Evolutionary conservation across 495 filamentous ascomycete genomes (phyloP).

Genomic region (Penicillium bovifimosum): DNA sequence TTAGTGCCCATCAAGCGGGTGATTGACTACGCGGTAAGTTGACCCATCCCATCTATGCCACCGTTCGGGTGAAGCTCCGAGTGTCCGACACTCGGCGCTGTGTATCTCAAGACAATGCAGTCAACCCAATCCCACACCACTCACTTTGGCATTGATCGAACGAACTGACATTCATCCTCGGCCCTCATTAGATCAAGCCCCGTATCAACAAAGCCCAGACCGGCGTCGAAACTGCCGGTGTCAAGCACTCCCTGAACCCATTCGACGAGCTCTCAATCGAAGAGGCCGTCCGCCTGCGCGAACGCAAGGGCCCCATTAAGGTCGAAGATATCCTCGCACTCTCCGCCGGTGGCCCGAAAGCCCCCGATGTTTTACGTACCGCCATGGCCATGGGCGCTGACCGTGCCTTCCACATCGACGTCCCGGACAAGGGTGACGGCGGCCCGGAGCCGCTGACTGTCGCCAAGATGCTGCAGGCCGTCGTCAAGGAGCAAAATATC

Average conservation of each 20-base stretch:
- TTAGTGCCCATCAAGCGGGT: slow-evolving; percentile 96
- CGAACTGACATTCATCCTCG: slow-evolving; percentile 2
- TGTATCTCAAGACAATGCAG: background rate
- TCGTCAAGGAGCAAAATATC: slow-evolving; percentile 73
- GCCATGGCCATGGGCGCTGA: slow-evolving; percentile 99
- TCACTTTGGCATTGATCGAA: background rate
- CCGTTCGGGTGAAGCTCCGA: background rate
- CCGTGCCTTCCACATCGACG: slow-evolving; percentile 77
- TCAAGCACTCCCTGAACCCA: slow-evolving; percentile 98
- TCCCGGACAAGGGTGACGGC: slow-evolving; percentile 46
- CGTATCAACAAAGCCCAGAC: slow-evolving; percentile 95
- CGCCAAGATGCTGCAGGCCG: slow-evolving; percentile 76
- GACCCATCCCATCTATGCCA: background rate
- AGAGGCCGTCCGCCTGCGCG: slow-evolving; percentile 88
- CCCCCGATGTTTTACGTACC: slow-evolving; percentile 80
- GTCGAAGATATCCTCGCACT: slow-evolving; percentile 90
- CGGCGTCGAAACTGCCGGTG: slow-evolving; percentile 81
- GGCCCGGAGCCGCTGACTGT: slow-evolving; percentile 83
- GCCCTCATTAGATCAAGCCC: slow-evolving; percentile 72
- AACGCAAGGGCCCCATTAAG: slow-evolving; percentile 54
- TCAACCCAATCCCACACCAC: background rate
- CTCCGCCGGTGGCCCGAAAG: slow-evolving; percentile 80
- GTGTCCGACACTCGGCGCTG: slow-evolving; percentile 11
- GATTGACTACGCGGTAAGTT: slow-evolving; percentile 93
- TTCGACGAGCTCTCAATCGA: slow-evolving; percentile 98